A percentile compares a stretch with the other conserved stretches of the same genome.
These are phyloP conservation scores for Coemansia nantahalensis DNA, from an alignment of 192 early-diverging fungal genomes.

Conservation along the genomic window DNA sequence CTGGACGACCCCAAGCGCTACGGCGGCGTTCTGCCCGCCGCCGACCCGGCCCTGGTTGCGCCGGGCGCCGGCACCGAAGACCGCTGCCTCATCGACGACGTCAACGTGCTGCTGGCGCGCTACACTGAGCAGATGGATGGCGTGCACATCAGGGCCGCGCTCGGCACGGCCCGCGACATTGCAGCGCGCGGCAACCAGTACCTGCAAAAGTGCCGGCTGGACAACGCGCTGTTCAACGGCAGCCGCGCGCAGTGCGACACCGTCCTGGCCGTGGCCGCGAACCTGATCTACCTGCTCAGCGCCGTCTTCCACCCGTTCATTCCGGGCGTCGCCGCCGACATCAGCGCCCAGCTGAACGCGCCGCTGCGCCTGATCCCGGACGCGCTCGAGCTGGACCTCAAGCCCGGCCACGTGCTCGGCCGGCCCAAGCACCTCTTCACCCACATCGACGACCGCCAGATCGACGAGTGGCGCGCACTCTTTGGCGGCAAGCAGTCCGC, in stretches of 20 bases:
- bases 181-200: slow-evolving; percentile 93
- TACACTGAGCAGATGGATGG: slow-evolving; percentile 79
- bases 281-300: slow-evolving; percentile 88
- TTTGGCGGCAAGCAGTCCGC: slow-evolving; percentile 66
- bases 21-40: slow-evolving; percentile 71
- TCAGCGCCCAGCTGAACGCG: slow-evolving; percentile 81
- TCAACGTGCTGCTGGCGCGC: slow-evolving; percentile 70
- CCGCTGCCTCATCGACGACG: slow-evolving; percentile 72
- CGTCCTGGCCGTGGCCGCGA: slow-evolving; percentile 76
- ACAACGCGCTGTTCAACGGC: slow-evolving; percentile 82
- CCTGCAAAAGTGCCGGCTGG: slow-evolving; percentile 89
- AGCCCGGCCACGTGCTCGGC: slow-evolving; percentile 78
- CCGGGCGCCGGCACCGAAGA: slow-evolving; percentile 60
- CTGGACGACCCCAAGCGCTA: slow-evolving; percentile 78
- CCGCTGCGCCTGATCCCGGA: slow-evolving; percentile 78
- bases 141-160: slow-evolving; percentile 81
- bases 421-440: slow-evolving; percentile 91
- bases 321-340: slow-evolving; percentile 78
- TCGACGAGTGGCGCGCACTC: slow-evolving; percentile 70
- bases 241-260: slow-evolving; percentile 79
- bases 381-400: slow-evolving; percentile 70
- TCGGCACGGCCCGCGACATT: slow-evolving; percentile 89
- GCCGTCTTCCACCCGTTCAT: slow-evolving; percentile 90
- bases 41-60: slow-evolving; percentile 40
- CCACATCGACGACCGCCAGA: slow-evolving; percentile 81